phyloP scores from a whole-genome alignment of 1,284 basidiomycete species.

The Lentinula novae-zelandiae region DNA sequence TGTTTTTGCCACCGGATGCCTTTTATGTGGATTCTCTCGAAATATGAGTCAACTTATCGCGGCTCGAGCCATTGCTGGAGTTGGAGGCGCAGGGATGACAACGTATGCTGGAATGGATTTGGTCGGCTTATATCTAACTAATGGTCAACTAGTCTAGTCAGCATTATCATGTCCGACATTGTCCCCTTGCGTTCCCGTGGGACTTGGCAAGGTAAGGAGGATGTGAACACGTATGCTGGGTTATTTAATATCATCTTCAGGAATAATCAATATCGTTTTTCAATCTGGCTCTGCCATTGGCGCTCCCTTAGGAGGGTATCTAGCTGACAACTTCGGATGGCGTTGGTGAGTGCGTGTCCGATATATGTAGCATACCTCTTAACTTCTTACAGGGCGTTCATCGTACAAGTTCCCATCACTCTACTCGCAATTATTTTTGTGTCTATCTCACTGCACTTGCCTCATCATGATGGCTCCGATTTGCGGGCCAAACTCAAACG shows the following conservation, averaged over 20 bases:
- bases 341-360: slow-evolving; percentile 38
- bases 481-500: slow-evolving; percentile 46
- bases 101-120: slow-evolving; percentile 37
- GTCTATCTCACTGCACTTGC: slow-evolving; percentile 43
- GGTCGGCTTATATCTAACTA: neutral
- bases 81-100: slow-evolving; percentile 61
- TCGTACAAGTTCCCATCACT: slow-evolving; percentile 53
- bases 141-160: slow-evolving; percentile 39
- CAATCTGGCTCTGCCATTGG: slow-evolving; percentile 50
- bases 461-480: slow-evolving; percentile 32
- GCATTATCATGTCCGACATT: slow-evolving; percentile 56
- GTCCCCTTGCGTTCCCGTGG: slow-evolving; percentile 56
- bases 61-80: slow-evolving; percentile 51
- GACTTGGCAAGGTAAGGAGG: slow-evolving; percentile 52
- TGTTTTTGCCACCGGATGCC: slow-evolving; percentile 49
- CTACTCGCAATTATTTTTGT: slow-evolving; percentile 50
- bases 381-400: slow-evolving; percentile 43
- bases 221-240: neutral
- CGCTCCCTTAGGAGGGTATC: slow-evolving; percentile 54
- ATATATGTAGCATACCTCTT: neutral
- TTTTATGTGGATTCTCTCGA: slow-evolving; percentile 49
- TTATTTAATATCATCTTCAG: slow-evolving; percentile 21
- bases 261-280: slow-evolving; percentile 52
- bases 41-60: slow-evolving; percentile 53
- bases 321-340: slow-evolving; percentile 60